These are phyloP conservation scores for Lepiota brunneoincarnata DNA, from an alignment of 768 basidiomycete species.

Conservation along the genomic window DNA sequence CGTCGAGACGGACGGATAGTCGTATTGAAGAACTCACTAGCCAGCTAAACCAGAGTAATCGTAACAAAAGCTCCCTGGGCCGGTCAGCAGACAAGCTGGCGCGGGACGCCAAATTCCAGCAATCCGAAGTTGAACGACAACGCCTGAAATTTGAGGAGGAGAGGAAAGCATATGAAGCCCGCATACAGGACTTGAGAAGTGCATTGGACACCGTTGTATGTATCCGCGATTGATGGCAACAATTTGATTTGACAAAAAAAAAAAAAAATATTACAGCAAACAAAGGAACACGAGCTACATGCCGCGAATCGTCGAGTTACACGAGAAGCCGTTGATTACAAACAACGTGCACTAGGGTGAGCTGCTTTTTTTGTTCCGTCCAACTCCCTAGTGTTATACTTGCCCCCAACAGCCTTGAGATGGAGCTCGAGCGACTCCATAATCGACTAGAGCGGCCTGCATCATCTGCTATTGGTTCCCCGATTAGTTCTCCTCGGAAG, in stretches of 20 bases:
- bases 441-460: conserved; percentile 21
- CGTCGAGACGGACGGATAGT: conserved; percentile 60
- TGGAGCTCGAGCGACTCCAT: conserved; percentile 25
- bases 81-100: conserved; percentile 32
- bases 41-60: conserved; percentile 52
- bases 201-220: conserved; percentile 62
- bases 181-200: conserved; percentile 54
- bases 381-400: background rate
- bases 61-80: conserved; percentile 47
- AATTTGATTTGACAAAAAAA: conserved; percentile 12
- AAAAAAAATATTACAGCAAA: conserved; percentile 58
- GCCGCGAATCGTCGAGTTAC: conserved; percentile 74
- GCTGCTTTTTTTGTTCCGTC: conserved; percentile 18
- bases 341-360: conserved; percentile 67
- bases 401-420: conserved; percentile 19
- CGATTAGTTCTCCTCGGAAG: conserved; percentile 6
- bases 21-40: conserved; percentile 71
- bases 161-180: conserved; percentile 53
- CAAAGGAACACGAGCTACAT: conserved; percentile 62
- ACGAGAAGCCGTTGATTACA: conserved; percentile 71
- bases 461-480: conserved; percentile 9
- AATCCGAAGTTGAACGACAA: conserved; percentile 62
- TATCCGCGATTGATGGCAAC: conserved; percentile 12
- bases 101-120: conserved; percentile 52
- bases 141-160: conserved; percentile 65